Conservation (phyloP, 441 rosid species). For the Euphorbia schlechtendalii region DNA sequence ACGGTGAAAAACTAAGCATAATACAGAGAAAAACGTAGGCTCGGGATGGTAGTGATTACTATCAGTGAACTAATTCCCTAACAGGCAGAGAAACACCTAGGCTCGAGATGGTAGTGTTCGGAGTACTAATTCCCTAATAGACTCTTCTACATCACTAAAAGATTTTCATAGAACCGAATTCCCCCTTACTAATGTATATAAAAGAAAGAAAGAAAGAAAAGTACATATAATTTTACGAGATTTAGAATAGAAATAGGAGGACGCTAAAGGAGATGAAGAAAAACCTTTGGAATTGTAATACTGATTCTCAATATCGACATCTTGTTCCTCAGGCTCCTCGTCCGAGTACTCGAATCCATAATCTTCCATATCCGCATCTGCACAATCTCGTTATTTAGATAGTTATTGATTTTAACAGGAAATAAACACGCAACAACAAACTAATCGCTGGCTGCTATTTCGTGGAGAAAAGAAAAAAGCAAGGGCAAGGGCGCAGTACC, state of each 20-base stretch:
- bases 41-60: too few species aligned
- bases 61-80: too few species aligned
- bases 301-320: slow-evolving; percentile 94
- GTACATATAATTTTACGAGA: background rate
- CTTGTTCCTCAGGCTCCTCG: slow-evolving; percentile 97
- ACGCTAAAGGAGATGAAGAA: background rate
- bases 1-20: background rate
- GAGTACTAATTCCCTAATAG: background rate
- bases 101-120: background rate
- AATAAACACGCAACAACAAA: background rate
- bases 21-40: too few species aligned
- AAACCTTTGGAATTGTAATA: slow-evolving; percentile 92
- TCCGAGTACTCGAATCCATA: slow-evolving; percentile 97
- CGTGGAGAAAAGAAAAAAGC: background rate
- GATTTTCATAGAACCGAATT: background rate
- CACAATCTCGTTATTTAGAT: slow-evolving; percentile 1
- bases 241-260: background rate
- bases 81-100: background rate
- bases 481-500: background rate
- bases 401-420: background rate
- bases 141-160: background rate
- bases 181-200: background rate
- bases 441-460: background rate
- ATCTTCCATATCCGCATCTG: slow-evolving; percentile 99
- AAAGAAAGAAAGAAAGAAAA: slow-evolving; percentile 1